Base-by-base conservation (phyloP, 2,329 filamentous ascomycete species). In the Rhynchosporium graminicola region DNA sequence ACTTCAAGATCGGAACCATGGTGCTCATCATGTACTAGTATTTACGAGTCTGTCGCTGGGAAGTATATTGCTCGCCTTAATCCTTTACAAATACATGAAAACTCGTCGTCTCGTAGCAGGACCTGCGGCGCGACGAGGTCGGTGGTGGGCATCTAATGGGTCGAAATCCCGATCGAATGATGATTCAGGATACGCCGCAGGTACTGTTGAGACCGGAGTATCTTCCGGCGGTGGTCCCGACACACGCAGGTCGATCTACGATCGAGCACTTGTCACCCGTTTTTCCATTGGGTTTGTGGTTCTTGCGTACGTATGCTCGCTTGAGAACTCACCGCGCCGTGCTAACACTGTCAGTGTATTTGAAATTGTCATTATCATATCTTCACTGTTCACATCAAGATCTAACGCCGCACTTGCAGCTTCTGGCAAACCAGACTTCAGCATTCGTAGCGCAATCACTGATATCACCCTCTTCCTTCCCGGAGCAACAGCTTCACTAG, bases 261-360 rank as follows among this genome's bases (percentile, higher is more conserved):
- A 81, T 65, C 74, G 71, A 46, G 80, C 78, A 73, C 73, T 81
- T 4, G 67, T 81, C 5, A 71, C 77, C 6, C 77, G 80, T 9
- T 81, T 81, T 64, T 75, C 75, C 1, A 74, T 81, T 12, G 79
- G 74, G 1, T 80, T 80, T 61, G 60, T 77, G 3, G 73, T 78
- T 10, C 67, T 81, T 47, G 72, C 67, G 71, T 73, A 65, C 59
- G 68, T 66, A 3, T 12, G n/a, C 9, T n/a, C 28, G 3, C 10
- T 26, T 29, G 29, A 9, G 12, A 12, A 20, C 6, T 12, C 8
- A n/a, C 57, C 43, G 9, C 29, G 26, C 56, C 66, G 55, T 68
- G 46, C 40, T 56, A 10, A 42, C n/a, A 38, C 28, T 7, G 20
- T 1, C 13, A 73, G 75, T 3, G 62, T 72, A 46, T 79, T 79